A percentile compares a stretch with the other conserved stretches of the same genome.
Conservation (phyloP, 148 eudicot genomes). For the Silene latifolia region DNA sequence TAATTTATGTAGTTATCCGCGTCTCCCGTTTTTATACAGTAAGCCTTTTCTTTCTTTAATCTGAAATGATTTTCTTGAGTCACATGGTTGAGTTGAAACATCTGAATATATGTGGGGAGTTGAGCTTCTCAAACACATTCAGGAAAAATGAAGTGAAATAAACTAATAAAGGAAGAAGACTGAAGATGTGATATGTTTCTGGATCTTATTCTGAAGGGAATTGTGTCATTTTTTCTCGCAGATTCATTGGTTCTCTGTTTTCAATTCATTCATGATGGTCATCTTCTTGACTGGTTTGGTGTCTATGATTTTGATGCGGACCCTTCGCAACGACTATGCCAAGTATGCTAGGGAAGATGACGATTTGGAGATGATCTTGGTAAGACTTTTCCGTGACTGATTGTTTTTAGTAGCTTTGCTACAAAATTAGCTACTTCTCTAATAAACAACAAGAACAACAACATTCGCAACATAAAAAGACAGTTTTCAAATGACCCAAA, state of each 20-base stretch:
- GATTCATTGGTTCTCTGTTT: constrained; percentile 96
- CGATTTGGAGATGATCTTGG: constrained; percentile 85
- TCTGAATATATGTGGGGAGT: too few species aligned
- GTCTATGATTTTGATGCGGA: constrained; percentile 91
- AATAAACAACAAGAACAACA: not conserved
- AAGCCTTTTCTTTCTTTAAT: too few species aligned
- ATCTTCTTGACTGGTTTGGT: constrained; percentile 86
- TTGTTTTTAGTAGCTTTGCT: not conserved
- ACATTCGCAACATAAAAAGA: too few species aligned
- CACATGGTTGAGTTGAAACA: not conserved
- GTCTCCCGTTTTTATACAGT: too few species aligned
- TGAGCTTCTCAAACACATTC: too few species aligned
- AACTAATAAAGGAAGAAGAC: not conserved
- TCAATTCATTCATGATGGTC: constrained; percentile 98
- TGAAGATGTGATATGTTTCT: not conserved
- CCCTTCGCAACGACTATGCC: constrained; percentile 90
- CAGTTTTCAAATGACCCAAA: too few species aligned
- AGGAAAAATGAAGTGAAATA: not conserved
- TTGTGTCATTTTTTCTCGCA: constrained; percentile 30
- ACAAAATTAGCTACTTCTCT: constrained; percentile 3
- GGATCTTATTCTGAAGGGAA: not conserved
- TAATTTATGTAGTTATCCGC: too few species aligned
- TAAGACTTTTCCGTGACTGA: constrained; percentile 26
- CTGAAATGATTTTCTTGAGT: not conserved
- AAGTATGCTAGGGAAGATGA: constrained; percentile 96